Conservation (phyloP, 2,329 filamentous ascomycete genomes). For the Passalora sequoiae region DNA sequence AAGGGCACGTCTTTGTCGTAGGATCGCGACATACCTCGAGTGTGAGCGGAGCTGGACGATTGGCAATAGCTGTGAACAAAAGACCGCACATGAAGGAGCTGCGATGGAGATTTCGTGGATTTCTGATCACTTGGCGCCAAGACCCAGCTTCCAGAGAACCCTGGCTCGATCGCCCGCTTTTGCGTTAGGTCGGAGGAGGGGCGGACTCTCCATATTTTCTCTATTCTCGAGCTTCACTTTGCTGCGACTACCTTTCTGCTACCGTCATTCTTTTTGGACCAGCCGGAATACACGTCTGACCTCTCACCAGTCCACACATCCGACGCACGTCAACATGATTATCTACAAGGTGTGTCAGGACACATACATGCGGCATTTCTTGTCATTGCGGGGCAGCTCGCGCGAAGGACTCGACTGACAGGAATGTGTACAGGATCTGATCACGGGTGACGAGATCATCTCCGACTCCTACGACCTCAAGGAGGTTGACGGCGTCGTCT, state of each 20-base stretch:
- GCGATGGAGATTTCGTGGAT: too few relatives aligned
- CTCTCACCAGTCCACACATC: slow-evolving; percentile 10
- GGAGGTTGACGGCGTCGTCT: slow-evolving; percentile 71
- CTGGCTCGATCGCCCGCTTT: too few relatives aligned
- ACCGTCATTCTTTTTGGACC: too few relatives aligned
- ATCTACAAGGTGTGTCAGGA: slow-evolving; percentile 50
- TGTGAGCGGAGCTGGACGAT: slow-evolving; percentile 15
- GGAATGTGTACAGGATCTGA: slow-evolving; percentile 62
- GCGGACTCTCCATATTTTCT: too few relatives aligned
- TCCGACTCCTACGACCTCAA: slow-evolving; percentile 88
- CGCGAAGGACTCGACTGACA: slow-evolving; percentile 12
- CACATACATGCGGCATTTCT: neutral
- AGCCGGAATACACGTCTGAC: too few relatives aligned
- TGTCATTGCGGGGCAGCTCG: slow-evolving; percentile 2
- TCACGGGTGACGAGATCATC: slow-evolving; percentile 91
- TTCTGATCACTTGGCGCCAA: too few relatives aligned
- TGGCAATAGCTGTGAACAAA: slow-evolving; percentile 17
- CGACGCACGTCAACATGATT: slow-evolving; percentile 46
- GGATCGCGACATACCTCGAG: slow-evolving; percentile 33
- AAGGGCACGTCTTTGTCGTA: slow-evolving; percentile 41
- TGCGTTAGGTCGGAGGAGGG: too few relatives aligned
- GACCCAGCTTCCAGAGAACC: too few relatives aligned
- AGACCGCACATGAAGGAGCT: too few relatives aligned
- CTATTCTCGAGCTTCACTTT: too few relatives aligned
- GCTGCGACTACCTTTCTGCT: too few relatives aligned